Percentiles rank a stretch among this genome's conserved stretches.
These are phyloP conservation scores for Rutstroemia sp. DNA, from an alignment of 2,329 filamentous ascomycete genomes.

Conservation along the genomic window DNA sequence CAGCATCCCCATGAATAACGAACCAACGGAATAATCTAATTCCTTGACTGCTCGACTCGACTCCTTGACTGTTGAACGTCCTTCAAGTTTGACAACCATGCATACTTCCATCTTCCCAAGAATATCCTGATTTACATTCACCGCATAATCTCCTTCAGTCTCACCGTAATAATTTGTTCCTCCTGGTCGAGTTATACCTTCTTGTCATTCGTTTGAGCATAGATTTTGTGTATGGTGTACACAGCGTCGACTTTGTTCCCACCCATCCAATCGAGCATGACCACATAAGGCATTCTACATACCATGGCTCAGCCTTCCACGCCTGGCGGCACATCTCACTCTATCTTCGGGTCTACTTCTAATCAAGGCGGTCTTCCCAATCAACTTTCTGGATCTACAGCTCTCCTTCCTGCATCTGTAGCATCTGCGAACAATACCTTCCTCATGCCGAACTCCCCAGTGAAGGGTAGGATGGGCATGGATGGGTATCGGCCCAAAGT, in stretches of 20 bases:
- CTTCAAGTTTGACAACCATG: not conserved
- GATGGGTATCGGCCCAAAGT: conserved; percentile 83
- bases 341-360: conserved; percentile 40
- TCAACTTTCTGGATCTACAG: conserved; percentile 15
- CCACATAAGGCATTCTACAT: conserved; percentile 8
- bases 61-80: no score
- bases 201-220: not conserved
- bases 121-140: not conserved
- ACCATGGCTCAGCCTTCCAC: conserved; percentile 40
- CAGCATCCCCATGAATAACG: not conserved
- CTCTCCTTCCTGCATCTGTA: conserved; percentile 39
- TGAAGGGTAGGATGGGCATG: conserved; percentile 54
- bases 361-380: conserved; percentile 10
- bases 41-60: no score
- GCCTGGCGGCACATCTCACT: conserved; percentile 34
- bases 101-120: not conserved
- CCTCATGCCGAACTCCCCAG: conserved; percentile 81
- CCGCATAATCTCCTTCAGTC: not conserved
- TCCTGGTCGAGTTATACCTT: not conserved
- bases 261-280: conserved; percentile 14
- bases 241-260: conserved; percentile 1
- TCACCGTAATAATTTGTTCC: not conserved
- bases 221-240: conserved; percentile 2
- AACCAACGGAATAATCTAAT: no score
- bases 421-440: conserved; percentile 70